phyloP scores from a whole-genome alignment of 345 rosid species.

The Acer yangbiense region DNA sequence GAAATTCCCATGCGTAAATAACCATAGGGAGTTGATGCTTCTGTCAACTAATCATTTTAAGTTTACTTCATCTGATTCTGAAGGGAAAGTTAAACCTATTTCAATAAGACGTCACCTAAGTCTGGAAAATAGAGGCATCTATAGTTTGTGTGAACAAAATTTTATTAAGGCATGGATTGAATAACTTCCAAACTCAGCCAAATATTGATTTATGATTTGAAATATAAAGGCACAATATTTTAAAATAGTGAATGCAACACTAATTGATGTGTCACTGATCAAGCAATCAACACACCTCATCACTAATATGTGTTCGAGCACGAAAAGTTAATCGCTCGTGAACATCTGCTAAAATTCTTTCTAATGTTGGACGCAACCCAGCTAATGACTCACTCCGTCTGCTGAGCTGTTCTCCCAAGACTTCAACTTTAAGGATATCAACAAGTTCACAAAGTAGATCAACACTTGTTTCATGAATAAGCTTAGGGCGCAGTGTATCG shows the following conservation, averaged over 20 bases:
- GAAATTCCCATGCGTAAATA: neutral
- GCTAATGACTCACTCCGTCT: slow-evolving; percentile 80
- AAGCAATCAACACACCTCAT: slow-evolving; percentile 59
- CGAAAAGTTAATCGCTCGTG: slow-evolving; percentile 94
- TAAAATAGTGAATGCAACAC: neutral
- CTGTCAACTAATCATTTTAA: neutral
- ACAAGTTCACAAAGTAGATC: slow-evolving; percentile 96
- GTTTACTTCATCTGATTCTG: neutral
- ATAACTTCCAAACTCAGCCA: slow-evolving; percentile 8
- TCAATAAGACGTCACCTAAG: neutral
- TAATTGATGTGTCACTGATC: neutral
- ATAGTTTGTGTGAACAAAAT: neutral
- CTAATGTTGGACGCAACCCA: slow-evolving; percentile 82
- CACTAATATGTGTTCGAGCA: slow-evolving; percentile 94
- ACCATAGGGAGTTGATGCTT: neutral
- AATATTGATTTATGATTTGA: neutral
- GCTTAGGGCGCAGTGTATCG: slow-evolving; percentile 91
- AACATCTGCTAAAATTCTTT: slow-evolving; percentile 91
- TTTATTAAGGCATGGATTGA: neutral
- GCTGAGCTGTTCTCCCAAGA: slow-evolving; percentile 80
- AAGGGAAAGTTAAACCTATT: neutral
- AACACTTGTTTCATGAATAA: slow-evolving; percentile 83
- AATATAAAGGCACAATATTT: neutral
- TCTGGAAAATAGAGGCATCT: neutral
- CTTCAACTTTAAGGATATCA: slow-evolving; percentile 93